These are phyloP conservation scores for Diaporthe longicolla DNA, from an alignment of 2,329 filamentous ascomycete genomes.

Conservation along the genomic window DNA sequence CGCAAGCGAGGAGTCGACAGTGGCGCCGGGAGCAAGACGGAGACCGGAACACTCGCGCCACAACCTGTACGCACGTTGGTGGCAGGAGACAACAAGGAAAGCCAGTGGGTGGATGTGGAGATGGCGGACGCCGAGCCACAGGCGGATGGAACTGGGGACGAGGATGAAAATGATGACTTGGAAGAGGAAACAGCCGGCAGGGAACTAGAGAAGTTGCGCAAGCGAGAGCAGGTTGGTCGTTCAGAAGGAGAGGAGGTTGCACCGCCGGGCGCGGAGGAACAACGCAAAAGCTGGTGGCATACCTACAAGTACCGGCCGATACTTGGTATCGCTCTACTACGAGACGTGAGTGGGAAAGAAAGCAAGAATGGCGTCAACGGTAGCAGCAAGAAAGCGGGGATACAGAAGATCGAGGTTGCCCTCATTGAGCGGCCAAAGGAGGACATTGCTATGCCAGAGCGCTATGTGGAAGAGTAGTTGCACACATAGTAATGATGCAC, in stretches of 20 bases:
- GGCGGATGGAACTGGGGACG: constrained; percentile 51
- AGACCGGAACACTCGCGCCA: constrained; percentile 60
- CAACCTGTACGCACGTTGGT: constrained; percentile 57
- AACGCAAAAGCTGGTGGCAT: constrained; percentile 73
- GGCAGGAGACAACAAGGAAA: constrained; percentile 55
- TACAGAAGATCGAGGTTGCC: constrained; percentile 78
- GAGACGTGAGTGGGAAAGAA: constrained; percentile 51
- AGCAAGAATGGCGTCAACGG: constrained; percentile 42
- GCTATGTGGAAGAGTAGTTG: neutral
- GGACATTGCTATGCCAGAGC: constrained; percentile 73
- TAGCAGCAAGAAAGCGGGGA: constrained; percentile 33
- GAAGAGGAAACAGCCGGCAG: constrained; percentile 53
- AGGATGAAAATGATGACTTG: constrained; percentile 59
- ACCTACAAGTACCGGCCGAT: constrained; percentile 97
- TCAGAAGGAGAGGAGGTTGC: constrained; percentile 52
- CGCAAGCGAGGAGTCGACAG: constrained; percentile 67
- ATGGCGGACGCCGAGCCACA: constrained; percentile 50
- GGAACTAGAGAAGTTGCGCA: constrained; percentile 50
- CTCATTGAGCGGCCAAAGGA: constrained; percentile 89
- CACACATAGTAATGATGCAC: neutral
- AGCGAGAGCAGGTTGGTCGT: constrained; percentile 56
- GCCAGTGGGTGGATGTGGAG: constrained; percentile 54
- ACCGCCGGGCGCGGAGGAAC: constrained; percentile 44
- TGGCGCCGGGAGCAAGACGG: constrained; percentile 69
- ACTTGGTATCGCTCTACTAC: constrained; percentile 75